Base-by-base conservation (phyloP, 169 alveolate species). In the Plasmodium ovale region DNA sequence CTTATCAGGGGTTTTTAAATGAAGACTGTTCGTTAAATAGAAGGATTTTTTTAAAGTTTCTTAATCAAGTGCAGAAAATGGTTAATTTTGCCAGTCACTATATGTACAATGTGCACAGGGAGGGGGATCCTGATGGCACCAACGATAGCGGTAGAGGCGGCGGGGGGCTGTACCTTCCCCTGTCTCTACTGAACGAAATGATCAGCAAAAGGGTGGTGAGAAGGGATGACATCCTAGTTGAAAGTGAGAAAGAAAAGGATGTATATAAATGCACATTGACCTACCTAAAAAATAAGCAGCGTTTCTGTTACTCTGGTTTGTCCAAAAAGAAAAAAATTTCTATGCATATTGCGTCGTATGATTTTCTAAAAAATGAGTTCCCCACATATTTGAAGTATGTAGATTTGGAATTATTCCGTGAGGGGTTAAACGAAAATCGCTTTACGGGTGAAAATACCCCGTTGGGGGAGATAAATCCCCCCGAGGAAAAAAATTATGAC, bases 251-350 rank as follows among this genome's bases (percentile, higher is more conserved):
- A 49, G 64, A 65, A 5, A 27, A 62, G 16, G 23, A 71, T 33
- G 31, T 84, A 25, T 69, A 35, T 39, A 42, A 12, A 39, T 84
- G 91, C 19, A 84, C 39, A 3, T 16, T 84, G 44, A 54, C 56
- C 6, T 71, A 84, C 42, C 53, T 70, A 39, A 39, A 37, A 60
- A 72, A 53, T 71, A 51, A 72, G 19, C 16, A 47, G 44, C 51
- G 23, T 27, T 68, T 35, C 16, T 16, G 9, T 51, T 68, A 68
- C 54, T 54, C 44, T 19, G 84, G 62, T 23, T 2, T 44, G 25
- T 84, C 91, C 0, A 84, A 72, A 59, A 68, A 39, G 37, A 84
- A 84, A 71, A 84, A 84, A 47, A 42, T 53, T 16, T 56, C 91
- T 29, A 68, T 69, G 87, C 91, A 84, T 44, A 58, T 68, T 10